A percentile compares a stretch with the other conserved stretches of the same genome.
Conservation (phyloP, 2,329 filamentous ascomycete genomes). For the Colletotrichum phormii region DNA sequence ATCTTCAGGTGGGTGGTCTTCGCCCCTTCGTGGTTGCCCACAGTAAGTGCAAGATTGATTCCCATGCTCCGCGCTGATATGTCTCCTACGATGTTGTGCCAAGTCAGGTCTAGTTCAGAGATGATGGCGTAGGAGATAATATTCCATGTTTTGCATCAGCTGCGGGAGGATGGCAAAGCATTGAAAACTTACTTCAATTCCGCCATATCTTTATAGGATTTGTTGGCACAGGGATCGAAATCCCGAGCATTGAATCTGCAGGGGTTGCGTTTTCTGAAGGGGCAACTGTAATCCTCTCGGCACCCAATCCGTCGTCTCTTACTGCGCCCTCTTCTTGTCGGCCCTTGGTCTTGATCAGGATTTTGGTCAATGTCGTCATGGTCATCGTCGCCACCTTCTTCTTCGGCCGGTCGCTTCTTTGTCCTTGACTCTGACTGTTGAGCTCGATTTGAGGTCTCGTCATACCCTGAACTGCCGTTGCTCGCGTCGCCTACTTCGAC, state of each 20-base stretch:
- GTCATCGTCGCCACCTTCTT: not conserved
- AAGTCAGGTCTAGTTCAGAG: not conserved
- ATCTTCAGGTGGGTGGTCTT: not conserved
- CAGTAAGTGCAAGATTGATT: not conserved
- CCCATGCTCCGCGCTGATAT: not conserved
- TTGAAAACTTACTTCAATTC: not conserved
- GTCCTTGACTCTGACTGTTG: not conserved
- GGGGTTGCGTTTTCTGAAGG: slow-evolving; percentile 8
- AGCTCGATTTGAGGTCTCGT: not conserved
- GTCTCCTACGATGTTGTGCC: not conserved
- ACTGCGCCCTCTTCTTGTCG: not conserved
- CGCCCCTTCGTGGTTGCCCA: not conserved
- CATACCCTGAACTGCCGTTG: not conserved
- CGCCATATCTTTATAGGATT: not conserved
- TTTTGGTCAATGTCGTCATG: not conserved
- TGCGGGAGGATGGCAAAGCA: not conserved
- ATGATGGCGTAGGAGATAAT: no score
- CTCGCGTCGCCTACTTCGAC: not conserved
- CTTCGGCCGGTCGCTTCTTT: not conserved
- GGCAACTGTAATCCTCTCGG: not conserved
- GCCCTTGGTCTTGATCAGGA: not conserved
- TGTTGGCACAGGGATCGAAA: not conserved
- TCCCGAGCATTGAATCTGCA: slow-evolving; percentile 5
- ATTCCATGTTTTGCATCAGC: no score
- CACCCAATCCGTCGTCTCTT: not conserved